Percentiles rank a stretch among this genome's conserved stretches.
Evolutionary conservation across 78 protist genomes (phyloP).

Genomic region (Tieghemostelium lacteum): DNA sequence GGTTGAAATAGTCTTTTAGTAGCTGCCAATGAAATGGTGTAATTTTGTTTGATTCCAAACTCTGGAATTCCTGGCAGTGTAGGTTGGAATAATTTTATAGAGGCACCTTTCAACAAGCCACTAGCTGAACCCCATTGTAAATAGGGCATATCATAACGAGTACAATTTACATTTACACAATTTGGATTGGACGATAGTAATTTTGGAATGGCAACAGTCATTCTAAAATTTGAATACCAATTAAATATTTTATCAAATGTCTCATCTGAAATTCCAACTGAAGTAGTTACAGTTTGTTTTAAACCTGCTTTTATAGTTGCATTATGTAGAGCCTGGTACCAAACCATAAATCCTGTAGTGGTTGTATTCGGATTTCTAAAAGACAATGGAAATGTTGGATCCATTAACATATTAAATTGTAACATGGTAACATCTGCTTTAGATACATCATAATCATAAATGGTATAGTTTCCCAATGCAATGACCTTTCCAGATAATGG

Average conservation of each 20-base stretch:
- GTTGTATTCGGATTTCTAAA: too few relatives aligned
- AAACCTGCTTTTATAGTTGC: not conserved
- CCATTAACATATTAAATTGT: too few relatives aligned
- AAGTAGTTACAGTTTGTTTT: not conserved
- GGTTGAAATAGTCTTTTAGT: not conserved
- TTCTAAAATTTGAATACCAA: not conserved
- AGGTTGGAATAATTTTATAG: not conserved
- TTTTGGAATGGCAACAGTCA: not conserved
- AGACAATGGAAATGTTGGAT: too few relatives aligned
- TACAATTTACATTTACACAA: too few relatives aligned
- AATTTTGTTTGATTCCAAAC: constrained; percentile 4
- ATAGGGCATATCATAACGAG: not conserved
- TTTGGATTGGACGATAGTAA: too few relatives aligned
- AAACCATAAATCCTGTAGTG: too few relatives aligned
- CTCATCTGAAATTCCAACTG: not conserved
- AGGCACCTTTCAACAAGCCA: not conserved
- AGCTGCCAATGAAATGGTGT: not conserved
- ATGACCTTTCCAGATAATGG: too few relatives aligned
- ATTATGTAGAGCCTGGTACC: not conserved
- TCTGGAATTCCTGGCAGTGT: constrained; percentile 7
- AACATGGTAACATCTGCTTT: too few relatives aligned
- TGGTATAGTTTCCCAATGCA: too few relatives aligned
- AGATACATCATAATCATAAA: too few relatives aligned
- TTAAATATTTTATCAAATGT: not conserved
- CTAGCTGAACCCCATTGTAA: constrained; percentile 10